These are phyloP conservation scores for Zygoascus tannicola DNA, from an alignment of 805 yeast species.

Conservation along the genomic window DNA sequence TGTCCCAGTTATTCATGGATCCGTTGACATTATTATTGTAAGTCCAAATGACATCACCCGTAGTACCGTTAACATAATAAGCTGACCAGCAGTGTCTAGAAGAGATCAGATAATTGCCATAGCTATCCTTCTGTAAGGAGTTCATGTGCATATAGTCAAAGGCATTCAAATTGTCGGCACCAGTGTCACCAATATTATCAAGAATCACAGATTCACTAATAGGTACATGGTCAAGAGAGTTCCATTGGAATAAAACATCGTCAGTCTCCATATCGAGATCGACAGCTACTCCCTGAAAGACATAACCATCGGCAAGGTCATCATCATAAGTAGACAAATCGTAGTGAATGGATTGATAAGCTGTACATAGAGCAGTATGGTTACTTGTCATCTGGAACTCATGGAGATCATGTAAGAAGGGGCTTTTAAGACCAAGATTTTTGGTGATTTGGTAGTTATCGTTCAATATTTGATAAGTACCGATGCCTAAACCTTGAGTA, in stretches of 20 bases:
- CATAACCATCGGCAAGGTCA: constrained; percentile 6
- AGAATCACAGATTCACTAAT: not conserved
- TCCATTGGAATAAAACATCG: constrained; percentile 4
- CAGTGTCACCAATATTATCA: not conserved
- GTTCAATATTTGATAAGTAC: not conserved
- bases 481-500: not conserved
- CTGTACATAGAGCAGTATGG: constrained; percentile 6
- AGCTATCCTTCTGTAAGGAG: constrained; percentile 4
- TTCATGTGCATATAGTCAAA: constrained; percentile 7
- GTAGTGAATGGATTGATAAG: constrained; percentile 2
- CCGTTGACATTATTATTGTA: too few relatives aligned
- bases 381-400: not conserved
- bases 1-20: too few relatives aligned
- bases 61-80: constrained; percentile 4
- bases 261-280: constrained; percentile 6
- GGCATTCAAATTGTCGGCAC: not conserved
- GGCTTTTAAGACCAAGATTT: not conserved
- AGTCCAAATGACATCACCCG: constrained; percentile 8
- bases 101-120: constrained; percentile 5
- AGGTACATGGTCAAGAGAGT: constrained; percentile 4
- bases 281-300: constrained; percentile 1
- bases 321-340: constrained; percentile 2
- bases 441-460: not conserved
- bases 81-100: constrained; percentile 2
- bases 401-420: constrained; percentile 1